Base-by-base conservation (phyloP, 495 filamentous ascomycete genomes). In the Antarctomyces pellizariae region DNA sequence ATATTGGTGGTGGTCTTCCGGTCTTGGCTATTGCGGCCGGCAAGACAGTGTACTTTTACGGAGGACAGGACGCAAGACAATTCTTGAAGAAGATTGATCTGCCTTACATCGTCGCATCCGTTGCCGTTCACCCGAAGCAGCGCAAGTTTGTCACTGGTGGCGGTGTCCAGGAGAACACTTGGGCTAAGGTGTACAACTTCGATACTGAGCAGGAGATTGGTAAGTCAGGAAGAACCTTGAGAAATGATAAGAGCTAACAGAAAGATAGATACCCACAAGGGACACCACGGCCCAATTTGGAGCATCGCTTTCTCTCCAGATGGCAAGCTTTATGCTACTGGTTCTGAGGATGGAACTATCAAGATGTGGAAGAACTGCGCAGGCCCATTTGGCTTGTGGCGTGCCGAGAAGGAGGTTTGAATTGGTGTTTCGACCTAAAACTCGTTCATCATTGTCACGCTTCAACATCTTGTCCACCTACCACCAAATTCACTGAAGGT, bases 261-360 rank as follows among this genome's bases (percentile, higher is more conserved):
- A 12, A n/a, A n/a, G 14, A 16, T 43, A 44, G 83, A 97, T 39
- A 69, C 86, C 11, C 80, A 89, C 57, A 95, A 92, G 48, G 89
- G 86, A 12, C 89, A 95, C 43, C 86, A 97, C 44, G 86, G 89
- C 7, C 83, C 83, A 6, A 83, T 95, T 31, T 95, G 86, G 89
- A 86, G 76, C 11, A 64, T 89, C 28, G 70, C 68, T 29, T 95
- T 95, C 52, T 84, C 78, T 6, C 86, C 86, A 1, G 83, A 95
- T 47, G 82, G 80, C 15, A 92, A 84, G 46, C 50, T 95, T 7
- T 97, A 92, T 46, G 84, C 79, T 5, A 95, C 89, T 1, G 86
- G 82, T 14, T 92, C 82, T 22, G 86, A 97, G 41, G 86, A 97
- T 45, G 86, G 86, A 22, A 97, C 86, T 0, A 83, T 97, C 43